Conservation (phyloP, 176 grass and related monocot genomes). For the Aegilops longissima region DNA sequence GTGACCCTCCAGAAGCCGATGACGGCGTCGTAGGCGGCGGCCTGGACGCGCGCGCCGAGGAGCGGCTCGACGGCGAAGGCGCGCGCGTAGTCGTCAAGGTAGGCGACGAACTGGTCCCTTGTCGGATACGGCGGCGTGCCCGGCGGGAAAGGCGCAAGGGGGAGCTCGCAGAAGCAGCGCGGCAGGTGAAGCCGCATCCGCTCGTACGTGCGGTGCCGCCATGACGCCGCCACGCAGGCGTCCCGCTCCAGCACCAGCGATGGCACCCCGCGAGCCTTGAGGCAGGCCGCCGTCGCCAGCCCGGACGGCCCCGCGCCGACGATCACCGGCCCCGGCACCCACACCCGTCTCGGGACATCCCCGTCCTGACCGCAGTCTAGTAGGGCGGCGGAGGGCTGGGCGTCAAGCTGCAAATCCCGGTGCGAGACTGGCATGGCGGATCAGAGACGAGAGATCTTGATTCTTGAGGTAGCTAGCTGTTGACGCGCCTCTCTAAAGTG, state of each 20-base stretch:
- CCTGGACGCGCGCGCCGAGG: constrained; percentile 45
- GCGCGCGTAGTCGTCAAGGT: constrained; percentile 68
- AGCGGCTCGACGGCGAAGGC: constrained; percentile 57
- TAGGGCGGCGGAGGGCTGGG: constrained; percentile 16
- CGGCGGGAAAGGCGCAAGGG: constrained; percentile 56
- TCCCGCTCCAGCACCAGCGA: constrained; percentile 81
- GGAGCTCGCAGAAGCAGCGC: constrained; percentile 69
- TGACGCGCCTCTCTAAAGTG: not conserved
- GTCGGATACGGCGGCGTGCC: constrained; percentile 74
- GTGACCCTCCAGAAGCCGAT: constrained; percentile 69
- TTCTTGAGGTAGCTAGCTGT: not conserved
- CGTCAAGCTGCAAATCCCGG: not conserved
- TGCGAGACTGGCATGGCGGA: constrained; percentile 36
- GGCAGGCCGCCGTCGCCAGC: constrained; percentile 73
- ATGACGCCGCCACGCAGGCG: constrained; percentile 63
- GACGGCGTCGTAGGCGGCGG: constrained; percentile 48
- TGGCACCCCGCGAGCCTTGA: constrained; percentile 61
- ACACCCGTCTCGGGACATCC: constrained; percentile 37
- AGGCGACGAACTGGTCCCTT: constrained; percentile 77
- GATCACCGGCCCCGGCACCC: constrained; percentile 82
- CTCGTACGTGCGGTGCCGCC: constrained; percentile 79
- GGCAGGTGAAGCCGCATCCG: constrained; percentile 82
- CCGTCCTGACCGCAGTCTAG: not conserved
- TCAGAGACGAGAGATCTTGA: not conserved
- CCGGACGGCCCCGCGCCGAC: constrained; percentile 85